Percentiles rank a stretch among this genome's conserved stretches.
These are phyloP conservation scores for Jamesozyma rosinii DNA, from an alignment of 805 yeast genomes.

Conservation along the genomic window DNA sequence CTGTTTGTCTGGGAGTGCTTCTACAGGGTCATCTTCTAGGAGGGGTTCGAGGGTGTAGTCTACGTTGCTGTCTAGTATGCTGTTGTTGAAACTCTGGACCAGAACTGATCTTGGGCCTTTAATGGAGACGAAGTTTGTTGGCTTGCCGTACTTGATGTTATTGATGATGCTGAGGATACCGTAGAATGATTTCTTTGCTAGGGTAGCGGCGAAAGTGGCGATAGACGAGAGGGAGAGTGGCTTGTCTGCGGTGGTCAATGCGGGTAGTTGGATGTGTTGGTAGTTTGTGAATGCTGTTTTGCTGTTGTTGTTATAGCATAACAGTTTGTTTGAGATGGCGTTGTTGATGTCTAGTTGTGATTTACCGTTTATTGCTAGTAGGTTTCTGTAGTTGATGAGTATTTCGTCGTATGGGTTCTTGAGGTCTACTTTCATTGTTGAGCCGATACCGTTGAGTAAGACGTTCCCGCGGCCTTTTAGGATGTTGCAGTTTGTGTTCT, in stretches of 20 bases:
- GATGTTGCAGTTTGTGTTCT: slow-evolving; percentile 11
- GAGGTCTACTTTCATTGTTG: slow-evolving; percentile 25
- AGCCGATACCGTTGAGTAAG: slow-evolving; percentile 12
- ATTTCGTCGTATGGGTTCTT: slow-evolving; percentile 19
- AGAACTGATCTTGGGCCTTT: slow-evolving; percentile 29
- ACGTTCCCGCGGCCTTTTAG: slow-evolving; percentile 29
- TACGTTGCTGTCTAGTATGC: slow-evolving; percentile 1
- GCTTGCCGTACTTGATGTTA: slow-evolving; percentile 13
- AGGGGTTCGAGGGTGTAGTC: slow-evolving; percentile 4
- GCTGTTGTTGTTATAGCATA: neutral
- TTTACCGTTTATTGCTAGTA: slow-evolving; percentile 27
- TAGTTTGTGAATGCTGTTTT: neutral
- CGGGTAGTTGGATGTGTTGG: neutral
- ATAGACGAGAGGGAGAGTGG: neutral
- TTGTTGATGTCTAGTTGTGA: slow-evolving; percentile 21
- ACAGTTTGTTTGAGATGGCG: slow-evolving; percentile 7
- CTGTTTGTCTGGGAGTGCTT: neutral
- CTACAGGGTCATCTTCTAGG: slow-evolving; percentile 1
- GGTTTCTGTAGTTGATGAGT: slow-evolving; percentile 22
- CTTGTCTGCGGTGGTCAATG: neutral
- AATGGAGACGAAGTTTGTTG: slow-evolving; percentile 21
- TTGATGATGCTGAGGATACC: slow-evolving; percentile 4
- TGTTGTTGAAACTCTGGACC: slow-evolving; percentile 19
- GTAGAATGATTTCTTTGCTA: neutral
- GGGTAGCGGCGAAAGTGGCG: neutral